Evolutionary conservation across 176 grass and related monocot genomes (phyloP).

Genomic region (Oryza glaberrima): DNA sequence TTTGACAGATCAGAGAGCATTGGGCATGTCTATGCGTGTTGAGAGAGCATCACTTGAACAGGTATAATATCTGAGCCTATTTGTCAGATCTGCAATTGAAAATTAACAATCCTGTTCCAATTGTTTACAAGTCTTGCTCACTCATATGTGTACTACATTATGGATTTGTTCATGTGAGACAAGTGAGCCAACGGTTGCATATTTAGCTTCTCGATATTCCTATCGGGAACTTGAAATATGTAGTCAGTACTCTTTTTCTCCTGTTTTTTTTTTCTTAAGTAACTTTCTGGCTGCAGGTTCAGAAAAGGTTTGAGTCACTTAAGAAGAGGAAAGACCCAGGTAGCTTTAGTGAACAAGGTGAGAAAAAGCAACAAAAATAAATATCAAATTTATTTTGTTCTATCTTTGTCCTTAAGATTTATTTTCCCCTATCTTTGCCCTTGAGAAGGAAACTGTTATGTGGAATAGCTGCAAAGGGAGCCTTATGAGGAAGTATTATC

Average conservation of each 20-base stretch:
- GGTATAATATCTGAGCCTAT: conserved; percentile 47
- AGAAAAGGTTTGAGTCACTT: conserved; percentile 86
- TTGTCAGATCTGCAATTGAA: conserved; percentile 1
- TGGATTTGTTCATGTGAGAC: background rate
- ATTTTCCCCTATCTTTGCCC: background rate
- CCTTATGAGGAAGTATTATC: too few relatives aligned
- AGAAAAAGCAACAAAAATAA: conserved; percentile 20
- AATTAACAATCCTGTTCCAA: background rate
- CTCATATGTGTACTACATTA: background rate
- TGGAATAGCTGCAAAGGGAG: background rate
- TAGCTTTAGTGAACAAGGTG: conserved; percentile 90
- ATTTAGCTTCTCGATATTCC: conserved; percentile 16
- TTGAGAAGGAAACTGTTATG: background rate
- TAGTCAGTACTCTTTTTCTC: background rate
- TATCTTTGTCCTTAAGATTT: background rate
- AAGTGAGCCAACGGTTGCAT: background rate
- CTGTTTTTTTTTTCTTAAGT: conserved; percentile 13
- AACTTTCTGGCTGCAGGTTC: conserved; percentile 65
- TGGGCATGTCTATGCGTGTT: conserved; percentile 99
- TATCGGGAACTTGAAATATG: background rate
- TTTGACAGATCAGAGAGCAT: conserved; percentile 93
- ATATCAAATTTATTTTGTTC: background rate
- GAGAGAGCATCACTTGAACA: conserved; percentile 95
- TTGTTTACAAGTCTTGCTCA: conserved; percentile 1
- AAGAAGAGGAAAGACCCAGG: conserved; percentile 91